Evolutionary conservation across 768 basidiomycete genomes (phyloP).

Genomic region (Pleurotus citrinopileatus): DNA sequence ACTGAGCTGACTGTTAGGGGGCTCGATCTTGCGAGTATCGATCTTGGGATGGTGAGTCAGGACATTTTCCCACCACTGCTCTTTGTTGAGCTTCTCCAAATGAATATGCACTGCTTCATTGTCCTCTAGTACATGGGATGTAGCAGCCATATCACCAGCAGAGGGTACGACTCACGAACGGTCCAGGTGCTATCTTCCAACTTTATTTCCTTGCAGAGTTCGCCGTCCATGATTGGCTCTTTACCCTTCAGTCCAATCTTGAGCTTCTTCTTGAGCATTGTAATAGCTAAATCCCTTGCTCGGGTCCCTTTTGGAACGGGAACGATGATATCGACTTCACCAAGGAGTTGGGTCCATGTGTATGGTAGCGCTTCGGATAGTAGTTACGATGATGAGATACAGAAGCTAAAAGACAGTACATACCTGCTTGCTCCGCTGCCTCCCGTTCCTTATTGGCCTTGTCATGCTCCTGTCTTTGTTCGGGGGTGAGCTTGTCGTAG

Average conservation of each 20-base stretch:
- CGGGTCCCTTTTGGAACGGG: constrained; percentile 88
- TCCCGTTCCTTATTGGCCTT: constrained; percentile 67
- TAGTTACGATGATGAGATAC: too few relatives aligned
- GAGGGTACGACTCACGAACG: constrained; percentile 54
- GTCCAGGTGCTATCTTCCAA: constrained; percentile 98
- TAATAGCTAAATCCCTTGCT: constrained; percentile 68
- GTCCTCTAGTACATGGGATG: constrained; percentile 55
- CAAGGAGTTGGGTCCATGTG: constrained; percentile 86
- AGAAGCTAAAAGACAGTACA: too few relatives aligned
- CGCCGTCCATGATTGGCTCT: constrained; percentile 84
- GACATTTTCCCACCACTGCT: constrained; percentile 98
- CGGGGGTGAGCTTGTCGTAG: constrained; percentile 73
- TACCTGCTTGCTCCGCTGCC: constrained; percentile 81
- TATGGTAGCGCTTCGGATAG: constrained; percentile 74
- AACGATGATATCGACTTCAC: constrained; percentile 79
- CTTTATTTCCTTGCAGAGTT: constrained; percentile 91
- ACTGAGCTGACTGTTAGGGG: constrained; percentile 92
- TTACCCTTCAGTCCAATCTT: constrained; percentile 83
- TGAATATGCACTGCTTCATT: constrained; percentile 69
- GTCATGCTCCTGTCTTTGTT: constrained; percentile 75
- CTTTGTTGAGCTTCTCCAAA: constrained; percentile 82
- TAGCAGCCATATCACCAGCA: constrained; percentile 1
- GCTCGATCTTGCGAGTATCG: constrained; percentile 94
- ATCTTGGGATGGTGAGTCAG: constrained; percentile 94
- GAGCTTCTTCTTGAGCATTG: constrained; percentile 79